Base-by-base conservation (phyloP, 2,329 filamentous ascomycete species). In the Sporothrix phasma region DNA sequence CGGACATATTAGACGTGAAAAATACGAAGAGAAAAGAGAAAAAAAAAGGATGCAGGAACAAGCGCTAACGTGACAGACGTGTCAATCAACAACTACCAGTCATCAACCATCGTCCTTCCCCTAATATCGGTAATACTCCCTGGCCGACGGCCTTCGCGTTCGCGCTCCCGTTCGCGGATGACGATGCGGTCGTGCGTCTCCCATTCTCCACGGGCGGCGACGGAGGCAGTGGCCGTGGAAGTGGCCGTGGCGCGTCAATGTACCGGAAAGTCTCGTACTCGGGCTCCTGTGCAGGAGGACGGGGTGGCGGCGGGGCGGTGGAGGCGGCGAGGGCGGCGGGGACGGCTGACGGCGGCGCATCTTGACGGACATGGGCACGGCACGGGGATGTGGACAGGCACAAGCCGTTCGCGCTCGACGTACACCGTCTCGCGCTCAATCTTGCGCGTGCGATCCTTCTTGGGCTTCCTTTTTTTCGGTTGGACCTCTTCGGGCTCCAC, bases 221-320 rank as follows among this genome's bases (percentile, higher is more conserved):
- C 66, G 76, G 68, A 53, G 72, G 68, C 49, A 72, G 69, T 24
- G 70, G 67, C 24, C 67, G 65, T 8, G 70, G 66, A 10, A 68
- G 65, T 10, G 70, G 72, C 60, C 77, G 73, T 29, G 80, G 77
- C 0, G 78, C 79, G 65, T 83, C 80, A 58, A 84, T 76, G 68
- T 83, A 83, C 6, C 81, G 79, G 69, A 75, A 84, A 34, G 79
- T 80, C 43, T 81, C 80, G 66, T 78, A 78, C 66, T 76, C 72
- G 15, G 71, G 72, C 59, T 74, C 19, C 22, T 31, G 59, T 49
- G 37, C 45, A 13, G 45, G 46, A 17, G 62, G 64, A 31, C 37
- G 31, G 5, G 49, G 59, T 17, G 56, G 63, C 7, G 54, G 46
- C 6, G 54, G 64, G 24, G 31, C 7, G 41, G 56, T 7, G 54